Evolutionary conservation across 2,329 filamentous ascomycete species (phyloP), one percentile per base, ranked within the genome.

Genomic region (Leptographium wingfieldii): DNA sequence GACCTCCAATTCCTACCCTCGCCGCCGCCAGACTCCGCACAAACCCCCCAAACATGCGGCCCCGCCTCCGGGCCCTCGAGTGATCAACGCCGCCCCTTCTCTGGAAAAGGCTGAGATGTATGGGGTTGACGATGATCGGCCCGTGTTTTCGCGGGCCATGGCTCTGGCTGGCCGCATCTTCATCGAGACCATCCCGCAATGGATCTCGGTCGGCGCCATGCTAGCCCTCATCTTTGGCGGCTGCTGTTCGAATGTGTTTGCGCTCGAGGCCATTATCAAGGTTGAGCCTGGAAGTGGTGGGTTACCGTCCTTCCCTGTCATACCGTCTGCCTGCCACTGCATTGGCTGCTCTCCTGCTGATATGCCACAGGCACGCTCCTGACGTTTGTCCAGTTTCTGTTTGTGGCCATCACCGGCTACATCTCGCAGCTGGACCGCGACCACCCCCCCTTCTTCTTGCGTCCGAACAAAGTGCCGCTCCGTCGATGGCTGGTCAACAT

Each of bases 181-280:
- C 64, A 79, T 80, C 66, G 78, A 81, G 68, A 80, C 79, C 49
- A 79, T 86, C 61, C 81, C 83, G 38, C 79, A 80, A 71, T 86
- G 81, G 80, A 72, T 88, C 46, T 80, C 81, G 60, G 76, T 86
- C 54, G 76, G 79, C 27, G 77, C 80, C 60, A 95, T 95, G 80
- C 79, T 92, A 61, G 80, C 80, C 57, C 80, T 97, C 65, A 97
- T 99, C 62, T 96, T 99, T 72, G 94, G 94, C 57, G 94, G 94
- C 61, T 70, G 68, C 64, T 67, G 66, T 63, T 66, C 69, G 67
- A 70, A 95, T 86, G 90, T 96, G n/a, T 97, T 95, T 74, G 90
- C 92, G 49, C 80, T 99, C 60, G 94, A 99, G 73, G 88, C 90
- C 55, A 95, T 97, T 67, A 85, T 99, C 70, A 95, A 94, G 88